Percentiles rank a stretch among this genome's conserved stretches.
These are phyloP conservation scores for Arthroderma uncinatum DNA, from an alignment of 2,329 filamentous ascomycete genomes.

Conservation along the genomic window DNA sequence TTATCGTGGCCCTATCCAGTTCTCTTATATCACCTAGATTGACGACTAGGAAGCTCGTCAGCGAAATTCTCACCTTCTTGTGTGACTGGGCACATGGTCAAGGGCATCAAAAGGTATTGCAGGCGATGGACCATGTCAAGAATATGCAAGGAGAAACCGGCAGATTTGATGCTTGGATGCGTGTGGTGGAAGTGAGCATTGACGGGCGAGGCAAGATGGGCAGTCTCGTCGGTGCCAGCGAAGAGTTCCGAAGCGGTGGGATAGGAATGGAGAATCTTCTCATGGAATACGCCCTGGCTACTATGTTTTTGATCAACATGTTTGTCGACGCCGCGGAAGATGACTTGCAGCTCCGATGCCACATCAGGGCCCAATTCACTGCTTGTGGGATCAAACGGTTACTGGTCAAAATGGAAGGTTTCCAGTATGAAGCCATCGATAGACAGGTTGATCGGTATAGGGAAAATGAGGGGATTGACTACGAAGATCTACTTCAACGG, in stretches of 20 bases:
- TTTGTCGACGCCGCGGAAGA: constrained; percentile 81
- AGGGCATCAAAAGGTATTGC: constrained; percentile 85
- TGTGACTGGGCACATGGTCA: constrained; percentile 87
- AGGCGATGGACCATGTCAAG: constrained; percentile 87
- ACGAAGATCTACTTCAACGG: constrained; percentile 88
- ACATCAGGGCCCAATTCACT: constrained; percentile 91
- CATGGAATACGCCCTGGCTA: constrained; percentile 97
- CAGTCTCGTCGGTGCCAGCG: constrained; percentile 88
- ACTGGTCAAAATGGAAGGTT: constrained; percentile 90
- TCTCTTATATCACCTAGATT: constrained; percentile 81
- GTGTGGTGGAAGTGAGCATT: constrained; percentile 90
- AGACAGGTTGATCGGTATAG: constrained; percentile 94
- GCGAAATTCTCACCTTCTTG: constrained; percentile 89
- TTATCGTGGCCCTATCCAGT: constrained; percentile 74
- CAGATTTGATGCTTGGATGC: constrained; percentile 97
- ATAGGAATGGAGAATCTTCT: constrained; percentile 98
- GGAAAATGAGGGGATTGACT: constrained; percentile 92
- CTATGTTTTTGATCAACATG: constrained; percentile 92
- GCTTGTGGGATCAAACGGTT: constrained; percentile 92
- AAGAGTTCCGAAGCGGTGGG: constrained; percentile 88
- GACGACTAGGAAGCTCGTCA: constrained; percentile 86
- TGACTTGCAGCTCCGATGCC: constrained; percentile 82
- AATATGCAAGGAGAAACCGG: constrained; percentile 80
- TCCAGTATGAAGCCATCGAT: constrained; percentile 96
- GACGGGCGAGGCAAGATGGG: constrained; percentile 98